These are phyloP conservation scores for Cyclocybe cylindracea DNA, from an alignment of 768 basidiomycete species.

Conservation along the genomic window DNA sequence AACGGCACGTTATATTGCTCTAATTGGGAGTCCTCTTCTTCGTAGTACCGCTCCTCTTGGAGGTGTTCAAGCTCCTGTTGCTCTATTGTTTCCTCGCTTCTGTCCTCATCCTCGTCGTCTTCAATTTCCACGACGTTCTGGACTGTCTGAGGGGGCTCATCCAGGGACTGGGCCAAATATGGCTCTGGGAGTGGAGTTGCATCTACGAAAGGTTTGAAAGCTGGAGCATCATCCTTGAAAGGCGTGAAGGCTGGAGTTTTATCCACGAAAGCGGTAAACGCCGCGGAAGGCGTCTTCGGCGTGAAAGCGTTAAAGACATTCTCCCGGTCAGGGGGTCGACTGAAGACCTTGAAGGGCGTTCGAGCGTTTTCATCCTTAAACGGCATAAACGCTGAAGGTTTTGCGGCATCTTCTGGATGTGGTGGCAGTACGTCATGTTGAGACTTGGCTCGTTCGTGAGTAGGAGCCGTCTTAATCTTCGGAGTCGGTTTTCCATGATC, in stretches of 20 bases:
- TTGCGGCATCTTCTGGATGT: slow-evolving; percentile 16
- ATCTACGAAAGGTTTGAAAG: slow-evolving; percentile 32
- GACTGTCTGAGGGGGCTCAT: slow-evolving; percentile 16
- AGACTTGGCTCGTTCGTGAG: slow-evolving; percentile 46
- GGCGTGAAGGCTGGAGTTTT: slow-evolving; percentile 39
- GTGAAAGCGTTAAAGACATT: slow-evolving; percentile 41
- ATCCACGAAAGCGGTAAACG: slow-evolving; percentile 46
- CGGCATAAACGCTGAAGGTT: slow-evolving; percentile 35
- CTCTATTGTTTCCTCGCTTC: slow-evolving; percentile 32
- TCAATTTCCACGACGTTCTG: slow-evolving; percentile 26
- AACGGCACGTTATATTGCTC: slow-evolving; percentile 34
- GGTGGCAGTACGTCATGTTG: slow-evolving; percentile 32
- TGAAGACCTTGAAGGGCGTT: slow-evolving; percentile 70
- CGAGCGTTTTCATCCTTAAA: slow-evolving; percentile 45
- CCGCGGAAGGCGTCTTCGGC: slow-evolving; percentile 41
- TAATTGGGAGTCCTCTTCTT: slow-evolving; percentile 28
- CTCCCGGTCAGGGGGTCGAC: slow-evolving; percentile 59
- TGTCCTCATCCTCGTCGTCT: slow-evolving; percentile 33
- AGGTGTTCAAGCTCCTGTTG: slow-evolving; percentile 28
- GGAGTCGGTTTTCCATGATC: slow-evolving; percentile 42
- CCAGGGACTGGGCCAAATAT: slow-evolving; percentile 4
- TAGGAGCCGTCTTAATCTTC: slow-evolving; percentile 29
- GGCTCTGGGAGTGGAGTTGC: slow-evolving; percentile 22
- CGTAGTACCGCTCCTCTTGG: slow-evolving; percentile 23
- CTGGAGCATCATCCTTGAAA: slow-evolving; percentile 28